Conservation (phyloP, 139 green algal species). For the Micractinium conductrix region DNA sequence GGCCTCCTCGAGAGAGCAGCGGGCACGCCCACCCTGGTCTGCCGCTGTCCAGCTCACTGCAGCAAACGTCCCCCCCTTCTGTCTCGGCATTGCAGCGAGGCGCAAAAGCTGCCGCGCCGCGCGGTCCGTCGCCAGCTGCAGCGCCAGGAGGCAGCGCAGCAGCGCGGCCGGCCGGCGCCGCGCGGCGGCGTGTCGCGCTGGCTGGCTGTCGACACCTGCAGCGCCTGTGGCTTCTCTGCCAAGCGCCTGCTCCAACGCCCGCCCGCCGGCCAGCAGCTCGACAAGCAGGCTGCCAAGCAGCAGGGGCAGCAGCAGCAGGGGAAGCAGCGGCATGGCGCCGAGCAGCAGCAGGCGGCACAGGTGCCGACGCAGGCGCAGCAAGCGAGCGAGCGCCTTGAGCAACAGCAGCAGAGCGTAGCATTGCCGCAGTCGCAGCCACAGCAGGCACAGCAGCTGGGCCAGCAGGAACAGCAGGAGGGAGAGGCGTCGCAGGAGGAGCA, state of each 20-base stretch:
- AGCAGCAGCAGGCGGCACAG: too few species aligned
- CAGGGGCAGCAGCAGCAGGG: neutral
- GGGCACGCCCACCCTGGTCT: too few species aligned
- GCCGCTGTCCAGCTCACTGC: too few species aligned
- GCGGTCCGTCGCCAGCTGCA: slow-evolving; percentile 7
- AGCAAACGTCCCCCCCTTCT: neutral
- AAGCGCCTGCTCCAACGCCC: slow-evolving; percentile 8
- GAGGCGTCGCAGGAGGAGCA: neutral
- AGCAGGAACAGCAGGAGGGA: neutral
- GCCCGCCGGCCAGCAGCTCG: neutral
- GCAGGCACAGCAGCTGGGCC: neutral
- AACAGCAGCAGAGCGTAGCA: neutral
- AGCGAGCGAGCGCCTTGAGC: neutral
- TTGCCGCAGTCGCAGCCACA: neutral
- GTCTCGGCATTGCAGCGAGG: neutral
- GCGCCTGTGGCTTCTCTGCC: neutral
- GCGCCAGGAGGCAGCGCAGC: neutral
- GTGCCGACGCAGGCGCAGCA: neutral
- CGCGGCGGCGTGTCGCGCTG: neutral
- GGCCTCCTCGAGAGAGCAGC: too few species aligned
- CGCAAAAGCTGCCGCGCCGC: neutral
- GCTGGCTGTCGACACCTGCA: neutral
- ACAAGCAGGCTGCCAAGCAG: neutral
- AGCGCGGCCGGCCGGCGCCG: neutral
- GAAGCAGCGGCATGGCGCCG: too few species aligned